Evolutionary conservation across 352 stramenopile genomes (phyloP), one percentile per base, ranked within the genome.

Genomic region (Phytophthora colocasiae): DNA sequence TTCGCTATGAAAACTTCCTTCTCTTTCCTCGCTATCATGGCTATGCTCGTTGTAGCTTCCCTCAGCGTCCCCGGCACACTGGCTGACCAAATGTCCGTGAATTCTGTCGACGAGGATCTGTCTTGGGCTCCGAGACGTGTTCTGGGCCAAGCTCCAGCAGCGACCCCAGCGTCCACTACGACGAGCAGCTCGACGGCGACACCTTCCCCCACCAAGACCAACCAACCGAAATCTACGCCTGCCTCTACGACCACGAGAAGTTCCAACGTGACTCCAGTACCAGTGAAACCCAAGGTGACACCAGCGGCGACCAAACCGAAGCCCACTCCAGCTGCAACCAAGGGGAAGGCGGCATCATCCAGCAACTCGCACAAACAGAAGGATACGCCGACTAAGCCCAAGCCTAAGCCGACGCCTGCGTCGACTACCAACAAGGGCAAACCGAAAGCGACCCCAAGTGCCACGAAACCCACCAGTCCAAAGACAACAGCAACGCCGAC

Each of bases 1-100:
- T 51, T 19, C 14, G 51, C 31, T 17, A 68, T 68, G 51, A 68
- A 67, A 32, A 45, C 17, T 31, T 41, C 52, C 5, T 47, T 12
- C 44, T 63, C 61, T 2, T 27, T 63, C 31, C 50, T 72, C 45
- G 39, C 44, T 15, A 26, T 32, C 12, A 40, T 63, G 19, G 43
- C 45, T 11, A 6, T 68, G 19, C 27, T 68, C 9, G 64, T 19
- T 45, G 4, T 57, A 2, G 38, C 63, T 11, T n/a, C 58, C 17
- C 29, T 61, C 26, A 44, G 29, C 45, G 39, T 51, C 8, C 22
- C 44, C 15, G 64, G 44, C 26, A 31, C 58, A 3, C 49, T 45
- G 14, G 57, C 52, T 6, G 50, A 59, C 2, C 40, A 56, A 19
- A 47, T 34, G 5, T 6, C 22, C 29, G 11, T 63, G 6, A 17